Evolutionary conservation across 169 alveolate species (phyloP), one percentile per base, ranked within the genome.

Genomic region (Plasmodium gaboni): DNA sequence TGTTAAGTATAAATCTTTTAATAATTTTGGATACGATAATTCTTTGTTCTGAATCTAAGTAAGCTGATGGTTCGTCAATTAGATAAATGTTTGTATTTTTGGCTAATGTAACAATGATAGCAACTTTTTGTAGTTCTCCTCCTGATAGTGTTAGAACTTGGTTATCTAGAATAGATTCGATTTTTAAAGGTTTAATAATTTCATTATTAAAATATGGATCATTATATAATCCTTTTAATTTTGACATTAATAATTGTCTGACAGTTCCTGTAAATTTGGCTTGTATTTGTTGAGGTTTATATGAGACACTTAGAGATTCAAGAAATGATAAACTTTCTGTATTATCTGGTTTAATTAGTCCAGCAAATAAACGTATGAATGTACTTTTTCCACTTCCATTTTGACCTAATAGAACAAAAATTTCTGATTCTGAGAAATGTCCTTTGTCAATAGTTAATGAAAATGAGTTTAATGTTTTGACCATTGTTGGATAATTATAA

Each of bases 371-470:
- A 48, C 96, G 80, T 67, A 99, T 98, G 94, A 98, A 97, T 0
- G 99, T 99, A n/a, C 99, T 98, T 92, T 99, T 99, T 12, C 99
- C 99, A 55, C 99, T 94, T 12, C 99, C 99, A 93, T 98, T 98
- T 92, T 98, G 98, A 4, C 99, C 99, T 24, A 98, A 96, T 95
- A 98, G 94, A n/a, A 98, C 99, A 64, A 98, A 92, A 72, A 98
- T 98, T 95, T 98, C 99, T 24, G 99, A 97, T 91, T 98, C 97
- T 68, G 96, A 89, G 93, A 99, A 99, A 32, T 92, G 92, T 15
- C 99, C 99, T 51, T 97, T 96, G 53, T 96, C 94, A 22, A 98
- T 97, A 2, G 92, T 74, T 28, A 98, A 89, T 10, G 93, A 69
- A 92, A 98, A 98, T 38, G 92, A 93, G 13, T 98, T 98, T 87